Evolutionary conservation across 1,284 basidiomycete species (phyloP), one percentile per base, ranked within the genome.

Genomic region (Golubevia sp.): DNA sequence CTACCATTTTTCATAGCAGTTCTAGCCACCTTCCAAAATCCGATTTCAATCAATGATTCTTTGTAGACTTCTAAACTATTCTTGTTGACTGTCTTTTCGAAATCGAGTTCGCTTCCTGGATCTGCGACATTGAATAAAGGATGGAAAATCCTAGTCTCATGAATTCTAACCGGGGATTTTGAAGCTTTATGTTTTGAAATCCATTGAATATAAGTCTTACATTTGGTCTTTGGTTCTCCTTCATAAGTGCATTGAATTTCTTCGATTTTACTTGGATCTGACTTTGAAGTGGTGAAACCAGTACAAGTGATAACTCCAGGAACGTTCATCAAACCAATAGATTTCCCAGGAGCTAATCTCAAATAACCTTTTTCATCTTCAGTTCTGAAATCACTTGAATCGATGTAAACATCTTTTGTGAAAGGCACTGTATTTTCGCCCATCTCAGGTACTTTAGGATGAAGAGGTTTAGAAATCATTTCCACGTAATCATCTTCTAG

Each of bases 161-260:
- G 66, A 20, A 83, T 68, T n/a, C 49, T 49, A 44, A 81, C 76
- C 3, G 79, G 79, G 8, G 67, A 70, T 38, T 66, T 30, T 20
- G 66, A 69, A 8, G 76, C 53, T 2, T 71, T 73, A 56, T 81
- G 74, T 69, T 79, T 67, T 20, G 67, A 77, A 23, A 83, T 72
- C 80, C 80, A 83, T 62, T 83, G 80, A 58, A 83, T 80, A 65
- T 79, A 83, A 8, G 80, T 71, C 65, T 81, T 78, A 50, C 73
- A 66, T 61, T 76, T 75, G 52, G 59, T 49, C 3, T 63, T 65
- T 49, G 25, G 58, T 3, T 67, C 60, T 20, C 68, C 68, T 44
- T 76, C 73, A 61, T 79, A 81, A 13, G 67, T 72, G 27, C 69
- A 71, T 48, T 72, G 58, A 13, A 82, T 69, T 54, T 76, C 73